Evolutionary conservation across 495 filamentous ascomycete species (phyloP).

Genomic region (Viridothelium virens): DNA sequence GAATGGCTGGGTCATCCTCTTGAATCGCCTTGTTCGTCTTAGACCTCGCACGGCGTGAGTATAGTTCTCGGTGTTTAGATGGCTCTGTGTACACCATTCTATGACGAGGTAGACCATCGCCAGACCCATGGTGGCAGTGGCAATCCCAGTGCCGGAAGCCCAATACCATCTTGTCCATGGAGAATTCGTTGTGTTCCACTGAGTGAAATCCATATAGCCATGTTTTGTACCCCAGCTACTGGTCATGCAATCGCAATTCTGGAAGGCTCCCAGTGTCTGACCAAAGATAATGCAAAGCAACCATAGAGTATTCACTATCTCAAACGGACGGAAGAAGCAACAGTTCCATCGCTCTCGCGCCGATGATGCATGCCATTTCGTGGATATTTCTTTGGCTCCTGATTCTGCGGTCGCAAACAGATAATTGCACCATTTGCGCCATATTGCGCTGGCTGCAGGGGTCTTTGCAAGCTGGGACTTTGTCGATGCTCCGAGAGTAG

Average conservation of each 20-base stretch:
- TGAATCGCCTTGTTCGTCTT: not conserved
- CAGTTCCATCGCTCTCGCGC: slow-evolving; percentile 22
- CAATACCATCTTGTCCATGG: slow-evolving; percentile 28
- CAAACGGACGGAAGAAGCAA: slow-evolving; percentile 27
- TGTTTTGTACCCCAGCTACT: slow-evolving; percentile 24
- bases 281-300: slow-evolving; percentile 32
- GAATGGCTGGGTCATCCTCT: not conserved
- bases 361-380: slow-evolving; percentile 5
- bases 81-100: slow-evolving; percentile 34
- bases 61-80: slow-evolving; percentile 26
- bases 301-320: slow-evolving; percentile 29
- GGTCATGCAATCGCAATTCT: slow-evolving; percentile 31
- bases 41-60: not conserved
- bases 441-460: too few relatives aligned
- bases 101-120: slow-evolving; percentile 34
- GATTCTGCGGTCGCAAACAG: too few relatives aligned
- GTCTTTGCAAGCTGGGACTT: too few relatives aligned
- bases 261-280: slow-evolving; percentile 33
- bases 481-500: not conserved
- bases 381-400: not conserved
- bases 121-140: slow-evolving; percentile 27
- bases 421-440: too few relatives aligned
- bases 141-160: slow-evolving; percentile 31
- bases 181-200: slow-evolving; percentile 20
- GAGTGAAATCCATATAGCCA: slow-evolving; percentile 32